phyloP scores from a whole-genome alignment of 495 filamentous ascomycete genomes.

The Tuber borchii region DNA sequence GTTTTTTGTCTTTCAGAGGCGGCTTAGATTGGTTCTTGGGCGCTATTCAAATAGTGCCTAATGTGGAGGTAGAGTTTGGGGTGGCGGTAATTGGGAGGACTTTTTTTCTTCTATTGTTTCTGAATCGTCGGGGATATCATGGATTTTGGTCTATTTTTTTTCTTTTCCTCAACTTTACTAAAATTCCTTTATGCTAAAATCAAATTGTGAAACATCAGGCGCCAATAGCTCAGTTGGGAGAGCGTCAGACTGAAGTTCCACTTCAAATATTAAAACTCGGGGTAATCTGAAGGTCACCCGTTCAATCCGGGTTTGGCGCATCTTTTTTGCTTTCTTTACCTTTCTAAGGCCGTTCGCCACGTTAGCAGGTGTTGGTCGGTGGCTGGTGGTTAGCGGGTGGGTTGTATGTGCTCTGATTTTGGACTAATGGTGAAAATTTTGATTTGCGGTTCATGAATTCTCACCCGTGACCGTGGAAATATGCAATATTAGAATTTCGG shows the following conservation, averaged over 20 bases:
- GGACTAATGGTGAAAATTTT: background rate
- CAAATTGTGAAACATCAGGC: background rate
- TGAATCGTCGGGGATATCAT: no score
- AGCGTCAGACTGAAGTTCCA: conserved; percentile 9
- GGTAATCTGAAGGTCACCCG: conserved; percentile 16
- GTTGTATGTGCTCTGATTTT: background rate
- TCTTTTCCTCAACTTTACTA: background rate
- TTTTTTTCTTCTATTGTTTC: background rate
- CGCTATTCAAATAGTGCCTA: background rate
- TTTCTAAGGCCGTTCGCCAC: background rate
- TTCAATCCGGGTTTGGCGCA: conserved; percentile 15
- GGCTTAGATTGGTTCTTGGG: background rate
- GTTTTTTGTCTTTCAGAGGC: background rate
- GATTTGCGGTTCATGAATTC: background rate
- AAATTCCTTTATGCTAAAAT: background rate
- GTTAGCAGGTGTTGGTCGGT: background rate
- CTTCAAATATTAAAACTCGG: conserved; percentile 2
- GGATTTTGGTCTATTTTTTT: background rate
- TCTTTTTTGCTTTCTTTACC: background rate
- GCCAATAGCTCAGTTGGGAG: conserved; percentile 17
- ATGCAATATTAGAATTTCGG: background rate
- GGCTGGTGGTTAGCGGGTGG: background rate
- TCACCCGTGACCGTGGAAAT: background rate
- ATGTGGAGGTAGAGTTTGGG: background rate
- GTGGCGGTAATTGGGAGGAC: conserved; percentile 1